phyloP scores from a whole-genome alignment of 306 rosid species.

The barrel medic (Medicago truncatula) region DNA sequence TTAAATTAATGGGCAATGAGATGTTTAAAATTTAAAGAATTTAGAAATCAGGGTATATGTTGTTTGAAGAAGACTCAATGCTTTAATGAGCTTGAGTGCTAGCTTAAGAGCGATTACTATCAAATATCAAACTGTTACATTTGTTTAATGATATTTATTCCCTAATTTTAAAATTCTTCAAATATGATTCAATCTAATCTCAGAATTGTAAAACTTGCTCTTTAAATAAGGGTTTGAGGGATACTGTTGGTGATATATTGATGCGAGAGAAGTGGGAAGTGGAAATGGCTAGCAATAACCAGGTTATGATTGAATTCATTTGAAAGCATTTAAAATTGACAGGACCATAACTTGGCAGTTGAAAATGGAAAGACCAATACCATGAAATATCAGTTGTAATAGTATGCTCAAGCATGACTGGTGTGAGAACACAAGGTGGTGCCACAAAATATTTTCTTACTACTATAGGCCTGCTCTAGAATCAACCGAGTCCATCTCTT shows the following conservation, averaged over 20 bases:
- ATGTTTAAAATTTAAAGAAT: not conserved
- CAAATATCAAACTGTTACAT: not conserved
- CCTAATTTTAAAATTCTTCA: not conserved
- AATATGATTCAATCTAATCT: not conserved
- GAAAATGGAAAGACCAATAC: not conserved
- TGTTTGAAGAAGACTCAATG: not conserved
- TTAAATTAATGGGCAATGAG: not conserved
- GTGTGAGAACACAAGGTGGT: slow-evolving; percentile 9
- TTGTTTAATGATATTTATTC: not conserved
- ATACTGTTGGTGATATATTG: not conserved
- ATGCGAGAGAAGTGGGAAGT: not conserved
- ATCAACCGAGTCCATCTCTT: not conserved
- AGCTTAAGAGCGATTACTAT: slow-evolving; percentile 1
- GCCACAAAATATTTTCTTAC: not conserved
- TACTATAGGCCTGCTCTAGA: not conserved
- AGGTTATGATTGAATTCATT: not conserved
- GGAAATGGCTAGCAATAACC: not conserved
- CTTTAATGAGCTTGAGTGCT: slow-evolving; percentile 4
- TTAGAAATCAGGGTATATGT: not conserved
- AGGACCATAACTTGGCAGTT: not conserved
- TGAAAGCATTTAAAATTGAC: not conserved
- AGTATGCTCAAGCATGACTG: not conserved
- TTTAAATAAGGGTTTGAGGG: not conserved
- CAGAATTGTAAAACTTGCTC: not conserved
- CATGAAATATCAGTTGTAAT: not conserved